These are phyloP conservation scores for Cyclotella sp. DNA, from an alignment of 108 stramenopile species.

Conservation along the genomic window DNA sequence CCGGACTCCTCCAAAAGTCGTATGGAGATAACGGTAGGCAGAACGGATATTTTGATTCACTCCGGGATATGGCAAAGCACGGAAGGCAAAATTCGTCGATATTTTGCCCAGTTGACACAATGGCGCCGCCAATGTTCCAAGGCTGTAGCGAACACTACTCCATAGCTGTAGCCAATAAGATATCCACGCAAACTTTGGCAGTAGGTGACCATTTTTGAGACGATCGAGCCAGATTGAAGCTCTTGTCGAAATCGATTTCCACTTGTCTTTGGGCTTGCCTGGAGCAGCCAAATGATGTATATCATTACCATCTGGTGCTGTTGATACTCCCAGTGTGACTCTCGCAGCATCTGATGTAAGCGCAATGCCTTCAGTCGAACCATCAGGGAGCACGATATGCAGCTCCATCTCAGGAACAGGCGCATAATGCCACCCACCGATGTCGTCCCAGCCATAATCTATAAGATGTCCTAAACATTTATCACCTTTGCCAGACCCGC, in stretches of 20 bases:
- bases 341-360: neutral
- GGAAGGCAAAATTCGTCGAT: neutral
- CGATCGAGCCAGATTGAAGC: neutral
- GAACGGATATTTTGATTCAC: neutral
- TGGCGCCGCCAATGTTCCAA: neutral
- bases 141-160: neutral
- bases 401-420: no score
- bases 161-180: neutral
- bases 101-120: neutral
- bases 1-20: neutral
- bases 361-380: no score
- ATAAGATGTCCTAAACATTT: no score
- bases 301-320: no score
- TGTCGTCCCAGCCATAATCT: no score
- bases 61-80: neutral
- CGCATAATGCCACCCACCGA: no score
- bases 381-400: no score
- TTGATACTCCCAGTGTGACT: neutral
- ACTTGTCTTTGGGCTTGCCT: neutral
- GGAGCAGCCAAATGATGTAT: neutral
- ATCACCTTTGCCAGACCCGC: no score
- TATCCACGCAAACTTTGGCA: neutral
- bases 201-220: neutral
- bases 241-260: neutral
- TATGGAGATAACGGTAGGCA: neutral